Evolutionary conservation across 129 eudicot species (phyloP), one percentile per base, ranked within the genome.

Genomic region (Cynara cardunculus): DNA sequence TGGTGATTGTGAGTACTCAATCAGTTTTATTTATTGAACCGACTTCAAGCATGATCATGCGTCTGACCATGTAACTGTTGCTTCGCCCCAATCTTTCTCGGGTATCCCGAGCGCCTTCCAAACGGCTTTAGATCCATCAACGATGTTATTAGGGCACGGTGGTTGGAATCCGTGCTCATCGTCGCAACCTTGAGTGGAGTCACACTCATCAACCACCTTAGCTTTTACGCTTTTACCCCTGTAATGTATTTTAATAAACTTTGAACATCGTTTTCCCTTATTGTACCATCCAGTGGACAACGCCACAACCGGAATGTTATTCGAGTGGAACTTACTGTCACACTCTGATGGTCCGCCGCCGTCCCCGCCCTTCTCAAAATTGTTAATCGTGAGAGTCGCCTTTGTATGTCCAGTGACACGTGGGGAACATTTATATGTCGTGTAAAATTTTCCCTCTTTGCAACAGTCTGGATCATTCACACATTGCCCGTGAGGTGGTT

Each of bases 161-260:
- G 89, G 87, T 11, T 74, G 87, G 71, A 56, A 88, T 18, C 80
- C 87, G 30, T 85, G 81, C 1, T 56, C 80, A 0, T 22, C 77
- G 21, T 88, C 86, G 37, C 88, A 85, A 46, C 91, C 91, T 5
- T 14, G 0, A 10, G 85, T 79, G 16, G 91, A 82, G 67, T 85
- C 88, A 85, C 91, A 88, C 70, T 87, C 86, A 35, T 87, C 90
- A 8, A 84, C 88, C 76, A 87, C 88, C 80, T 53, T 73, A 27
- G 90, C 90, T 53, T 73, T 73, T 14, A 81, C 86, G 19, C 84
- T 85, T 72, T 75, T 79, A 41, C 82, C 87, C 44, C 76, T 81
- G 10, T 74, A 73, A 22, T 71, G 65, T 32, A 85, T 71, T 0
- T 62, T 76, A 41, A 85, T 19, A 76, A 6, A 68, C 65, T 85